phyloP scores from a whole-genome alignment of 441 rosid species.

The Croton laevigatus region DNA sequence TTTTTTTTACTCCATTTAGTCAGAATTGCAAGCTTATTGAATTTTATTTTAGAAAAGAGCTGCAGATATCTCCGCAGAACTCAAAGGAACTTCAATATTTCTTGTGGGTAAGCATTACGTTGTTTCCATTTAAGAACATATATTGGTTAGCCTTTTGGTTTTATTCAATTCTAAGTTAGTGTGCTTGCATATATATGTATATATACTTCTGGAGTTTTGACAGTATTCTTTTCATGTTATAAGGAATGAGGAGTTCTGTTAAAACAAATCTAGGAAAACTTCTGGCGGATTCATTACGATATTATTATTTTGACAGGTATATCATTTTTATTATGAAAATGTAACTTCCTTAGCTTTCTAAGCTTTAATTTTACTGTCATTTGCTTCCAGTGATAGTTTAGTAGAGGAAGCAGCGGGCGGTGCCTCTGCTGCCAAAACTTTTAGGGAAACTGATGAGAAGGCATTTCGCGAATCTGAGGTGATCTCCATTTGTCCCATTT shows the following conservation, averaged over 20 bases:
- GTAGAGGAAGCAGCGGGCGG: constrained; percentile 83
- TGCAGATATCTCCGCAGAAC: constrained; percentile 45
- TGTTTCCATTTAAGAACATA: neutral
- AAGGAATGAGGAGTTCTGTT: constrained; percentile 61
- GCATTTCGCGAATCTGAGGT: constrained; percentile 75
- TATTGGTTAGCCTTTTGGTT: neutral
- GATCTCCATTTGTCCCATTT: constrained; percentile 13
- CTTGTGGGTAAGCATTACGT: constrained; percentile 61
- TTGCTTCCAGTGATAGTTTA: constrained; percentile 60
- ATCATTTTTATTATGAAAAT: neutral
- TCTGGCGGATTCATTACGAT: constrained; percentile 65
- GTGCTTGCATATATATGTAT: neutral
- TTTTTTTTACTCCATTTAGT: neutral
- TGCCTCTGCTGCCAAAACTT: constrained; percentile 47
- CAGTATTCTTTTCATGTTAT: constrained; percentile 11
- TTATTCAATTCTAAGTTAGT: neutral
- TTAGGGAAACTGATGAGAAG: constrained; percentile 60
- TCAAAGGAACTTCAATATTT: constrained; percentile 77
- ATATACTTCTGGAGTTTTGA: neutral
- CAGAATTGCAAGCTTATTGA: constrained; percentile 19
- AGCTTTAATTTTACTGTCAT: neutral
- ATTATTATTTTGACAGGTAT: constrained; percentile 85
- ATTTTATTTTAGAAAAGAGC: constrained; percentile 60
- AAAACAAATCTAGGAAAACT: constrained; percentile 56
- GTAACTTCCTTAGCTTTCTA: neutral